Conservation (phyloP, 495 filamentous ascomycete species). For the Aspergillus asperescens region DNA sequence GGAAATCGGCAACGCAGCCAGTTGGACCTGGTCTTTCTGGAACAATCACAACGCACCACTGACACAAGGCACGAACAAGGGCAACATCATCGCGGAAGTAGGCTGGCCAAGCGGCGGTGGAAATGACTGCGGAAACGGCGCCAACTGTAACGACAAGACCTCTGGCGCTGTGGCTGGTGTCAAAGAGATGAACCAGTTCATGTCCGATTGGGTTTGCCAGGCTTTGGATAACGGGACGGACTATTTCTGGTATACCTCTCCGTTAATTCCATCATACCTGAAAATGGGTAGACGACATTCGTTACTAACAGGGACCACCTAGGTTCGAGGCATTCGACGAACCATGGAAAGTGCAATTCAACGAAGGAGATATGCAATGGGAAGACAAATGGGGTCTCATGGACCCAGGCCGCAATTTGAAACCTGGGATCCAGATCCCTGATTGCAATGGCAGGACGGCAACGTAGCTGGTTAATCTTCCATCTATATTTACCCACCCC, state of each 20-base stretch:
- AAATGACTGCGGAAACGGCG: constrained; percentile 61
- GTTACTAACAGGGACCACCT: background rate
- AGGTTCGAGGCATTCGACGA: constrained; percentile 93
- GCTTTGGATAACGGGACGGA: constrained; percentile 73
- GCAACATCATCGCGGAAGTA: constrained; percentile 76
- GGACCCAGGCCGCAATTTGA: constrained; percentile 80
- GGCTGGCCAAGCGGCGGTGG: constrained; percentile 90
- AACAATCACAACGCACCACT: constrained; percentile 55
- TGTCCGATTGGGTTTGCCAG: constrained; percentile 81
- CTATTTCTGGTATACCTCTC: constrained; percentile 71
- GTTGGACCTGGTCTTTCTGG: constrained; percentile 87
- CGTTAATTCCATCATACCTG: too few relatives aligned
- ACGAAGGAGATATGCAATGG: constrained; percentile 69
- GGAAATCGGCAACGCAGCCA: constrained; percentile 58
- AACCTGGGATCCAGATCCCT: constrained; percentile 79
- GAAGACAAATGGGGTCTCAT: constrained; percentile 96
- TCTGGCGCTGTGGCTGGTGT: constrained; percentile 72
- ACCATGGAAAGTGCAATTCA: constrained; percentile 81
- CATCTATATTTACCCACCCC: background rate
- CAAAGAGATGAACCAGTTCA: constrained; percentile 76
- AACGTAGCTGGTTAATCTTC: constrained; percentile 19
- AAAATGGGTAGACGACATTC: too few relatives aligned
- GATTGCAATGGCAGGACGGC: constrained; percentile 77
- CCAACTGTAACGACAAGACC: constrained; percentile 47
- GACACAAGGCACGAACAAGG: constrained; percentile 51